Evolutionary conservation across 768 basidiomycete species (phyloP), one percentile per base, ranked within the genome.

Genomic region (Galerina sulciceps): DNA sequence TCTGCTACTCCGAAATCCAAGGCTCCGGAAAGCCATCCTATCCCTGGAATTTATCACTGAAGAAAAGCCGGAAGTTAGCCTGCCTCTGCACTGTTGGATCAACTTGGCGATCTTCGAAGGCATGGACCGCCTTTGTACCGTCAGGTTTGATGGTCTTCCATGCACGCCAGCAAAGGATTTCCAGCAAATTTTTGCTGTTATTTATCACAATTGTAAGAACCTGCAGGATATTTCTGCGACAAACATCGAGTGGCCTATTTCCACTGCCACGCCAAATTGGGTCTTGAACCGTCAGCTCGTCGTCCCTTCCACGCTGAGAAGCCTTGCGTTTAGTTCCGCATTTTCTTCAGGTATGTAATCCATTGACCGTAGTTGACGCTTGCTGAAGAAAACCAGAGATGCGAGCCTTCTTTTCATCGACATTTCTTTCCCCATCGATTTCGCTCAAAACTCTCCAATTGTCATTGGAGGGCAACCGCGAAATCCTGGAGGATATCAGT

Each of bases 131-230:
- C 34, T 60, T n/a, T 35, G 22, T 15, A 35, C 15, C 4, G 26
- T 60, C 22, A 15, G 35, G 13, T 51, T 60, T 44, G 6, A 14
- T n/a, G 48, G 42, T 6, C 35, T 53, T 23, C 59, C 59, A 6
- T 55, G 59, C 34, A 36, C 45, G 14, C 34, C 18, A 4, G 47
- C 53, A 2, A 43, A 15, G 18, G 34, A 55, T 18, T 60, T 60
- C 17, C 46, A 55, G 20, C 20, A 51, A 31, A 51, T 55, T 3
- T 46, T 60, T 15, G 38, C 35, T n/a, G 4, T 23, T 38, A 44
- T 60, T 15, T 60, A 60, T 40, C n/a, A 37, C 9, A 18, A 51
- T 13, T 60, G 59, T 23, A 17, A 14, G 14, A 51, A 36, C 18
- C 10, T 60, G 38, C 20, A 38, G 15, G 59, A 60, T 20, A 41